Conservation (phyloP, 192 early-diverging fungal genomes). For the Entophlyctis helioformis region DNA sequence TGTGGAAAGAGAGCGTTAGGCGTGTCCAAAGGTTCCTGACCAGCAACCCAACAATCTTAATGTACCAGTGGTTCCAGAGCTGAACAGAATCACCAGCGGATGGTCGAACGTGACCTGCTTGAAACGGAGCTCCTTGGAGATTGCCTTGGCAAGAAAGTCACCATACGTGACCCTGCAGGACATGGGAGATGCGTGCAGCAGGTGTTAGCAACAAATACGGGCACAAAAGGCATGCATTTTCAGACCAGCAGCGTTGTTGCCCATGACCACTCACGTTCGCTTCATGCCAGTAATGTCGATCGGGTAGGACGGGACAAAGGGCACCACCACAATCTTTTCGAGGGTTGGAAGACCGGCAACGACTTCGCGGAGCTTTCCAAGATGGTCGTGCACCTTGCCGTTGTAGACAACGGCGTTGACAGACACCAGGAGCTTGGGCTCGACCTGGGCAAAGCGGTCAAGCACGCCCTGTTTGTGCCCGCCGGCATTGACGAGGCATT, state of each 20-base stretch:
- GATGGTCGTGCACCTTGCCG: constrained; percentile 67
- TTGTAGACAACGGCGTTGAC: constrained; percentile 89
- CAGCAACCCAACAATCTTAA: not conserved
- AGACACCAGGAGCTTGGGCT: constrained; percentile 83
- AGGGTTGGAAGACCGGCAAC: constrained; percentile 51
- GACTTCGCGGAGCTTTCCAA: constrained; percentile 63
- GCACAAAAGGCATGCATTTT: no score
- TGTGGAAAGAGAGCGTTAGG: no score
- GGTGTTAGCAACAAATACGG: no score
- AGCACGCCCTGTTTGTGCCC: constrained; percentile 54
- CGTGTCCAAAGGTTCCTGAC: no score
- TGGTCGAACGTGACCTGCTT: constrained; percentile 84
- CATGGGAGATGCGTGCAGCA: not conserved
- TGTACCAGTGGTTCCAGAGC: constrained; percentile 74
- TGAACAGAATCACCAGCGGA: constrained; percentile 83
- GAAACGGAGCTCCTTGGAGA: constrained; percentile 43
- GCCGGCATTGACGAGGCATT: not conserved
- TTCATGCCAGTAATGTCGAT: no score
- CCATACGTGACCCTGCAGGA: constrained; percentile 6
- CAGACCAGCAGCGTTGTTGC: no score
- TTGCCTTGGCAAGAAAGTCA: constrained; percentile 40
- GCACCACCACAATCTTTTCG: constrained; percentile 68
- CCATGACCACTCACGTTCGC: no score
- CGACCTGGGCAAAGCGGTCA: constrained; percentile 85
- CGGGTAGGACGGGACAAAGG: no score